phyloP scores from a whole-genome alignment of 371 early-diverging fungal species.

The Mortierella sp. region DNA sequence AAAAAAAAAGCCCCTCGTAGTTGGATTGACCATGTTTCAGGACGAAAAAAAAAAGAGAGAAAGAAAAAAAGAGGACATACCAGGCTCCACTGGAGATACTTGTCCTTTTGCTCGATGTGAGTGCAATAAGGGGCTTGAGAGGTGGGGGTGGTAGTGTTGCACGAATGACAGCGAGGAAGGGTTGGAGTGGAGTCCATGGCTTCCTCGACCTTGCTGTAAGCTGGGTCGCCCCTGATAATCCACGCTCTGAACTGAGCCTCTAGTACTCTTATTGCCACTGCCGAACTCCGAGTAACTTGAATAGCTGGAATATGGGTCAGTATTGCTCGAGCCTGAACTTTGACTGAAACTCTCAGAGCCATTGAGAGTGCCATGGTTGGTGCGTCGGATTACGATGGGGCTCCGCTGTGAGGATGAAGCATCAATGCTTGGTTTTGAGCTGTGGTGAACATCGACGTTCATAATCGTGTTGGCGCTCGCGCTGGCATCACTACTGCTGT shows the following conservation, averaged over 20 bases:
- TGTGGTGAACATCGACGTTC: not conserved
- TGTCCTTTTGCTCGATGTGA: not conserved
- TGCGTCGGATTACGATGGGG: slow-evolving; percentile 19
- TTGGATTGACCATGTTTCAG: too few relatives aligned
- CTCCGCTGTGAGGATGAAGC: slow-evolving; percentile 7
- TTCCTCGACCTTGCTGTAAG: slow-evolving; percentile 15
- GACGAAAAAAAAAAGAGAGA: not conserved
- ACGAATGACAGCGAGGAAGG: slow-evolving; percentile 9
- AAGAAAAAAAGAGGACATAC: slow-evolving; percentile 6
- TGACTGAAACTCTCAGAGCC: slow-evolving; percentile 1
- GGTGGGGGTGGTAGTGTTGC: not conserved
- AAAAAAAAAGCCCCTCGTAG: too few relatives aligned
- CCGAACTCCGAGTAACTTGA: slow-evolving; percentile 32
- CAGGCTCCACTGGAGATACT: not conserved
- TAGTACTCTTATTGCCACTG: not conserved
- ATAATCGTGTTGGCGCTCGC: slow-evolving; percentile 6
- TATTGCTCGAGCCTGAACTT: slow-evolving; percentile 20
- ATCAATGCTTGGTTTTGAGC: slow-evolving; percentile 5
- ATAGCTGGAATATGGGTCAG: slow-evolving; percentile 16
- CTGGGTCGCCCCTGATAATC: slow-evolving; percentile 11
- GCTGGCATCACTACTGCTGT: not conserved
- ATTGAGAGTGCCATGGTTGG: not conserved
- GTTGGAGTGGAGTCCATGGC: slow-evolving; percentile 12
- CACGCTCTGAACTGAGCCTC: slow-evolving; percentile 7
- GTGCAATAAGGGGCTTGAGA: not conserved